A percentile compares a stretch with the other conserved stretches of the same genome.
Evolutionary conservation across 2,329 filamentous ascomycete species (phyloP).

Genomic region (Ceratocystis papillata): DNA sequence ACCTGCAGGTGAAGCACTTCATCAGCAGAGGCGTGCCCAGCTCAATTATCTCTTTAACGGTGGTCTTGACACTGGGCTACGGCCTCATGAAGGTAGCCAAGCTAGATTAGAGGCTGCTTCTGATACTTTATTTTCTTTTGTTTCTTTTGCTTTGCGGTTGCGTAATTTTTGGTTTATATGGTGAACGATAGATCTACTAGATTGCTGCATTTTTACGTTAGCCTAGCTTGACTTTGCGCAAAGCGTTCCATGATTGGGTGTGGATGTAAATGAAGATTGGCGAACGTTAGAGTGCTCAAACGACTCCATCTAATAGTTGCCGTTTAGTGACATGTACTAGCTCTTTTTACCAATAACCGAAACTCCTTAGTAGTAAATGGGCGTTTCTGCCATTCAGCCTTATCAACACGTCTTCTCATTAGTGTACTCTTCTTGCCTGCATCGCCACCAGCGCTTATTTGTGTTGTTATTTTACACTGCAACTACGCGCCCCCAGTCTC

Average conservation of each 20-base stretch:
- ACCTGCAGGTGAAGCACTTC: slow-evolving; percentile 87
- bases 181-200: slow-evolving; percentile 5
- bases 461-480: neutral
- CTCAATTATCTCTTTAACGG: slow-evolving; percentile 66
- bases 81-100: slow-evolving; percentile 71
- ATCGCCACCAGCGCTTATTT: neutral
- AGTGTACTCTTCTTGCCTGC: neutral
- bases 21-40: slow-evolving; percentile 85
- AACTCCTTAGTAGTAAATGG: neutral
- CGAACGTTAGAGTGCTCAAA: neutral
- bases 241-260: no score
- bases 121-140: neutral
- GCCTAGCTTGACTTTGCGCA: neutral
- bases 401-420: neutral
- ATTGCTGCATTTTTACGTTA: neutral
- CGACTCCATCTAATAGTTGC: neutral
- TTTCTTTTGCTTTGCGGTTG: neutral
- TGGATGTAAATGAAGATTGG: neutral
- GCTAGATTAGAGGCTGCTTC: slow-evolving; percentile 36
- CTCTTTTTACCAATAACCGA: neutral
- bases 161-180: neutral
- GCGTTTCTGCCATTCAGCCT: neutral
- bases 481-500: no score
- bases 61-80: slow-evolving; percentile 84
- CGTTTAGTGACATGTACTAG: neutral